phyloP scores from a whole-genome alignment of 2,329 filamentous ascomycete genomes.

The Myotisia sp. region DNA sequence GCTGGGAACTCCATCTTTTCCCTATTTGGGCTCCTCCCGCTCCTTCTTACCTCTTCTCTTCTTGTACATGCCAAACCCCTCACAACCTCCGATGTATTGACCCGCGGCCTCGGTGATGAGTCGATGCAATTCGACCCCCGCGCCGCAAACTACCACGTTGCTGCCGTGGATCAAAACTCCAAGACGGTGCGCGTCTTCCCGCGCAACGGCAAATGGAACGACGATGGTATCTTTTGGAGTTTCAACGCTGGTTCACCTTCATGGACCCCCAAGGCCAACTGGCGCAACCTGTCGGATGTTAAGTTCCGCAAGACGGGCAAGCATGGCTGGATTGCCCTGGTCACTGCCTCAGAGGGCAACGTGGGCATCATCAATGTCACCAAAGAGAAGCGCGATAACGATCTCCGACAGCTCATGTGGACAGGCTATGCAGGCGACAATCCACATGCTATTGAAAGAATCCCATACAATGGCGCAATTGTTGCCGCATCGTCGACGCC shows the following conservation, averaged over 20 bases:
- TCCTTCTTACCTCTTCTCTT: background rate
- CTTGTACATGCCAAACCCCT: background rate
- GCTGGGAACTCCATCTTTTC: too few relatives aligned
- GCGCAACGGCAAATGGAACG: conserved; percentile 12
- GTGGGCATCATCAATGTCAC: conserved; percentile 35
- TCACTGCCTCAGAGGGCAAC: conserved; percentile 13
- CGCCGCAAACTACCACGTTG: conserved; percentile 12
- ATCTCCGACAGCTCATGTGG: conserved; percentile 11
- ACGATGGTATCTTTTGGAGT: conserved; percentile 11
- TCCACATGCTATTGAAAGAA: conserved; percentile 12
- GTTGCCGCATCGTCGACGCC: conserved; percentile 12
- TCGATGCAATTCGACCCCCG: too few relatives aligned
- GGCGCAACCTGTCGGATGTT: conserved; percentile 12
- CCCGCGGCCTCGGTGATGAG: conserved; percentile 1
- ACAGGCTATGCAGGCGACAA: conserved; percentile 10
- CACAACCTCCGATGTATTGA: background rate
- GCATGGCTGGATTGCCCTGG: conserved; percentile 12
- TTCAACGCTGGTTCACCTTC: conserved; percentile 7
- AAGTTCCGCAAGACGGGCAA: conserved; percentile 13
- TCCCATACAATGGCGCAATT: conserved; percentile 11
- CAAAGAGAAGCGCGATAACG: conserved; percentile 31
- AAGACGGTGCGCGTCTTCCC: conserved; percentile 13
- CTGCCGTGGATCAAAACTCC: conserved; percentile 13
- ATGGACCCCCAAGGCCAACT: conserved; percentile 4
- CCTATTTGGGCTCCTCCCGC: background rate